Evolutionary conservation across 306 rosid genomes (phyloP), one percentile per base, ranked within the genome.

Genomic region (Trifolium fragiferum): DNA sequence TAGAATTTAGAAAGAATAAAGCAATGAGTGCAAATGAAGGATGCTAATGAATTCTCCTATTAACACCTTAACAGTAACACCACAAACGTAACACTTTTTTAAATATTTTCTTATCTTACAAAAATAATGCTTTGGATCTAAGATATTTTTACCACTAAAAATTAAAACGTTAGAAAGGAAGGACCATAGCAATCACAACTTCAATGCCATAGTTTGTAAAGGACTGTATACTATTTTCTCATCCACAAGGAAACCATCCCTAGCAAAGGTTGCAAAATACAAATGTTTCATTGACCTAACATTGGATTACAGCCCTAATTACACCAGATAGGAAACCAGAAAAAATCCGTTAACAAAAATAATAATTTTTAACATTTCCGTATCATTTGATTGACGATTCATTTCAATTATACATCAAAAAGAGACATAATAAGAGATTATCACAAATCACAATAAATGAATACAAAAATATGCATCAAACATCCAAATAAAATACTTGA

Each of bases 261-360:
- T 19, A 41, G 6, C 41, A 60, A 69, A 49, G n/a, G 21, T 61
- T 35, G 66, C 72, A 79, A 66, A 79, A 65, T 37, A 37, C 27
- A 71, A 78, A 62, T 43, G 68, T 10, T 63, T 71, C 70, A n/a
- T 21, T 50, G 66, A 51, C 40, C 49, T 37, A 64, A 27, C 49
- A 13, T 15, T 6, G n/a, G 15, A 38, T 37, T 43, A 27, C 6
- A 23, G 60, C 68, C 49, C 68, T 13, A 6, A 33, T n/a, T n/a
- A n/a, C 64, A 68, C 12, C 37, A 38, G 57, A 79, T 21, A 64
- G 51, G 37, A 57, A 73, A 47, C 70, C 76, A 38, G 21, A 27
- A 9, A 65, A 37, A 64, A 58, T 6, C 38, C 38, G 10, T 12
- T 12, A 6, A 25, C 9, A 25, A 58, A 11, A 57, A 57, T 12